phyloP scores from a whole-genome alignment of 2,329 filamentous ascomycete species.

The Penicillium sp. region DNA sequence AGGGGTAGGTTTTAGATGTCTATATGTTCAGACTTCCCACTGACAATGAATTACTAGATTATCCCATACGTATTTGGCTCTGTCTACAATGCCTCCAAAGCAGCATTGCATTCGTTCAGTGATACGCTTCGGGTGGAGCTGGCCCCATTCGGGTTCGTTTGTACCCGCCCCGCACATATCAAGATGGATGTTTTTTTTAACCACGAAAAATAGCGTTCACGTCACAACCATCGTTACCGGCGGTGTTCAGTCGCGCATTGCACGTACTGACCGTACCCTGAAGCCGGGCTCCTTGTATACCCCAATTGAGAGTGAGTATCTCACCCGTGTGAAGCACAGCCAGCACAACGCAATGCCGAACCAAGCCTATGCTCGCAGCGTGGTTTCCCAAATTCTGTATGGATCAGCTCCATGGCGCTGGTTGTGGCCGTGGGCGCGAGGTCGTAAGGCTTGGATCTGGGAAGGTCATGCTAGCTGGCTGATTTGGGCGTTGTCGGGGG shows the following conservation, averaged over 20 bases:
- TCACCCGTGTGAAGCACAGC: constrained; percentile 52
- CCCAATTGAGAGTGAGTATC: constrained; percentile 54
- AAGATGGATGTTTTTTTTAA: background rate
- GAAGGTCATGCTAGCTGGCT: constrained; percentile 53
- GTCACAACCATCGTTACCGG: constrained; percentile 59
- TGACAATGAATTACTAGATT: constrained; percentile 25
- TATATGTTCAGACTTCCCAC: background rate
- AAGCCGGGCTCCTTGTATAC: constrained; percentile 52
- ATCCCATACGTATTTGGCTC: constrained; percentile 48
- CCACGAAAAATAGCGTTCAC: constrained; percentile 40
- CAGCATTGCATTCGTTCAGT: constrained; percentile 58
- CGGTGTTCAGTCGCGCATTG: constrained; percentile 60
- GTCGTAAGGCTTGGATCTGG: constrained; percentile 43
- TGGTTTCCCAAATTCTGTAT: constrained; percentile 54
- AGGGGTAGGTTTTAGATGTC: constrained; percentile 27
- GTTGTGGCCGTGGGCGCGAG: constrained; percentile 50
- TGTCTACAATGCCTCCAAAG: constrained; percentile 60
- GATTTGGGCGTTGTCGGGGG: constrained; percentile 52
- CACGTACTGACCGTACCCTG: constrained; percentile 51
- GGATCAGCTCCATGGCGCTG: constrained; percentile 48
- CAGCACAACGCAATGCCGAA: constrained; percentile 55
- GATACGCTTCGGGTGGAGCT: constrained; percentile 60
- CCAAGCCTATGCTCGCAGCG: constrained; percentile 54
- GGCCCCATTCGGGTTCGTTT: constrained; percentile 46
- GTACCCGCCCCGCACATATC: background rate